These are phyloP conservation scores for Zelopaecilomyces penicillatus DNA, from an alignment of 2,329 filamentous ascomycete species.

Conservation along the genomic window DNA sequence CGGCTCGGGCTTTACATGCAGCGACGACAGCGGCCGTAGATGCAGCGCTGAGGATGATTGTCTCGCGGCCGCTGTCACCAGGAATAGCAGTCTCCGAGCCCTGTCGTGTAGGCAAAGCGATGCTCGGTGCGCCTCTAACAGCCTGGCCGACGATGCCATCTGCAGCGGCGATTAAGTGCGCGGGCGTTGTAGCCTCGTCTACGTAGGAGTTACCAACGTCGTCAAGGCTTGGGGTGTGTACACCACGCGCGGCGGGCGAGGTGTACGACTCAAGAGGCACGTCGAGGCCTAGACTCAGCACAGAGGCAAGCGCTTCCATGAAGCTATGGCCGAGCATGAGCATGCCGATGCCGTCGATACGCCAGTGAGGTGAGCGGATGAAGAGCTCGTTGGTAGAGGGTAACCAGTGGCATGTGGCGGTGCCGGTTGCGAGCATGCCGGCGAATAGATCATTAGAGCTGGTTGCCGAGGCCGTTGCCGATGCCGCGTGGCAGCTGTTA, in stretches of 20 bases:
- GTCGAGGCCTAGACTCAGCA: constrained; percentile 8
- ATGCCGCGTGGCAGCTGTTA: too few species aligned
- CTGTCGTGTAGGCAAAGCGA: constrained; percentile 16
- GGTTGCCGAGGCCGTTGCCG: too few species aligned
- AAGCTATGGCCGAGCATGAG: constrained; percentile 16
- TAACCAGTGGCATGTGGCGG: constrained; percentile 9
- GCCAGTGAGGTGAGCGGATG: constrained; percentile 18
- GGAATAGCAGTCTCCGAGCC: constrained; percentile 14
- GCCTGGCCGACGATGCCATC: constrained; percentile 12
- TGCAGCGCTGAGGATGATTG: constrained; percentile 9
- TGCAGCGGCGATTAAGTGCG: constrained; percentile 10
- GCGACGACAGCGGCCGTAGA: constrained; percentile 13
- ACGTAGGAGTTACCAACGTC: constrained; percentile 12
- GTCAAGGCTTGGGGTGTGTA: constrained; percentile 21
- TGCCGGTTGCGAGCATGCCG: constrained; percentile 1
- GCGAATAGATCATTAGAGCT: background rate
- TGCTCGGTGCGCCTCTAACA: constrained; percentile 6
- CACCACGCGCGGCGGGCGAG: constrained; percentile 11
- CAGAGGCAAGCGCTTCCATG: constrained; percentile 15
- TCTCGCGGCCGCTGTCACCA: constrained; percentile 12
- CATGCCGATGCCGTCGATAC: constrained; percentile 19
- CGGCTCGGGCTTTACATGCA: constrained; percentile 3
- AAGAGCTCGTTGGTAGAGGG: constrained; percentile 6
- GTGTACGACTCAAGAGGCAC: background rate
- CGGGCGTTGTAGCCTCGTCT: constrained; percentile 16